Evolutionary conservation across 148 eudicot species (phyloP).

Genomic region (Silene latifolia): DNA sequence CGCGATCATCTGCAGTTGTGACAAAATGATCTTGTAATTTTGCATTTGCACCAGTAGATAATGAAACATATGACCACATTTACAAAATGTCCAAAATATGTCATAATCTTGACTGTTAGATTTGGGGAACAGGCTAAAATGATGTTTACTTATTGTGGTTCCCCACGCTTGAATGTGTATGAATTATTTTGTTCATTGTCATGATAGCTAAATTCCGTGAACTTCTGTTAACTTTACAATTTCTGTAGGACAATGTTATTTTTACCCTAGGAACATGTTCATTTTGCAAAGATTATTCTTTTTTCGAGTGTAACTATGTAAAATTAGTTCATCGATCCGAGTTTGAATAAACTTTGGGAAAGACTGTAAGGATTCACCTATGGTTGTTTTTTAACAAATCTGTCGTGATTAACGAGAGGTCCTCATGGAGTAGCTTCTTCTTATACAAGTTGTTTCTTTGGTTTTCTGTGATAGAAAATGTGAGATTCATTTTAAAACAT

Average conservation of each 20-base stretch:
- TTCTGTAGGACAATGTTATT: neutral
- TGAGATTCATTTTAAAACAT: no score
- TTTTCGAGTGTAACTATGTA: neutral
- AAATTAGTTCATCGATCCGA: neutral
- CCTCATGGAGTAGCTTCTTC: no score
- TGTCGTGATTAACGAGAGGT: no score
- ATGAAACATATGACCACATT: no score
- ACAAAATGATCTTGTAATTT: no score
- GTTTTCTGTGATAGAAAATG: no score
- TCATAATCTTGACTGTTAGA: neutral
- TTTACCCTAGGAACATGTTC: neutral
- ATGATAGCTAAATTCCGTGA: neutral
- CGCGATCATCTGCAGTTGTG: no score
- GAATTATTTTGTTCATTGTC: slow-evolving; percentile 8
- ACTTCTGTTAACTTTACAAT: neutral
- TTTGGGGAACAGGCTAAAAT: neutral
- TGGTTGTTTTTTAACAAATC: no score
- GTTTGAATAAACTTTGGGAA: neutral
- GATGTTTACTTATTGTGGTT: neutral
- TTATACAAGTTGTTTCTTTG: no score
- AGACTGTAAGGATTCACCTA: neutral
- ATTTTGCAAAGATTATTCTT: no score
- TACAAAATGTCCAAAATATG: neutral
- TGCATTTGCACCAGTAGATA: no score
- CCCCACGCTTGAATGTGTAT: slow-evolving; percentile 12